Evolutionary conservation across 2,329 filamentous ascomycete genomes (phyloP).

Genomic region (Pseudocercospora musae): DNA sequence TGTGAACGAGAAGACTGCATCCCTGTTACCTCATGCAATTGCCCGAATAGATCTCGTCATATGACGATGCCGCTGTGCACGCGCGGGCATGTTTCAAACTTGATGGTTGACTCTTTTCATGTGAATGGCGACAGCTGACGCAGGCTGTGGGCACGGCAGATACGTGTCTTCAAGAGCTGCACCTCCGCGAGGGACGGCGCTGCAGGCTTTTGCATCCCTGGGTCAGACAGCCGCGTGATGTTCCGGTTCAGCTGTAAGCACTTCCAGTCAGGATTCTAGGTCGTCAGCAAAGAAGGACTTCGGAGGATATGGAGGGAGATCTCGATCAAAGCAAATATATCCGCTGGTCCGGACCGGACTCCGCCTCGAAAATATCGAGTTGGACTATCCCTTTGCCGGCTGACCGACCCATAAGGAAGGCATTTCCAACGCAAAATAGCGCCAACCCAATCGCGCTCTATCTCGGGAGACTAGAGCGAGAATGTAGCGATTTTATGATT

Average conservation of each 20-base stretch:
- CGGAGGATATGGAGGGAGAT: not conserved
- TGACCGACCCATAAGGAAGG: too few species aligned
- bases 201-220: slow-evolving; percentile 2
- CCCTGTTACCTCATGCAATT: not conserved
- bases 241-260: not conserved
- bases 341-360: not conserved
- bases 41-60: not conserved
- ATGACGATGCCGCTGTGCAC: not conserved
- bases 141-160: slow-evolving; percentile 1
- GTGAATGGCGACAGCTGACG: not conserved
- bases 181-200: slow-evolving; percentile 3
- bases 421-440: too few species aligned
- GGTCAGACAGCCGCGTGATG: slow-evolving; percentile 14
- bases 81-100: not conserved
- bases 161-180: slow-evolving; percentile 1
- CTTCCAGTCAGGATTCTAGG: not conserved
- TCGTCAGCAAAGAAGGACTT: not conserved
- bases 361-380: not conserved
- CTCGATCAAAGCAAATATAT: not conserved
- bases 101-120: slow-evolving; percentile 5
- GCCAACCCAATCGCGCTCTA: too few species aligned
- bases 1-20: not conserved
- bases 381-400: too few species aligned
- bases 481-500: too few species aligned
- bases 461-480: too few species aligned